These are phyloP conservation scores for Erythrophleum ivorense DNA, from an alignment of 331 rosid species.

Conservation along the genomic window DNA sequence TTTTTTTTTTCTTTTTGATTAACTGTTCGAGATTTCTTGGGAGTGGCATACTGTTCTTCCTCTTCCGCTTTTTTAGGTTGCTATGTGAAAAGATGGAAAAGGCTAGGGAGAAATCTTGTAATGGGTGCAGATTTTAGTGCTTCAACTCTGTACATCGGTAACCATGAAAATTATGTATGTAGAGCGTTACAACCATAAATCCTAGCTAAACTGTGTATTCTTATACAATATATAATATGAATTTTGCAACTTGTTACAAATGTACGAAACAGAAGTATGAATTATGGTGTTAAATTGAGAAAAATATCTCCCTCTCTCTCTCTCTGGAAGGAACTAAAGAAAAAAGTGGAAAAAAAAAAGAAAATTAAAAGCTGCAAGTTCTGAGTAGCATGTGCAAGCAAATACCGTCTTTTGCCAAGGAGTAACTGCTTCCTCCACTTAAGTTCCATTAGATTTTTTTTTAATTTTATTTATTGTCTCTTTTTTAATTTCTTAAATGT, in stretches of 20 bases:
- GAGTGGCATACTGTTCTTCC: neutral
- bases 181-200: neutral
- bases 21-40: neutral
- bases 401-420: neutral
- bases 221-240: neutral
- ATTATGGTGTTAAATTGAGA: neutral
- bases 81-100: neutral
- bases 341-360: neutral
- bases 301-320: neutral
- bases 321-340: neutral
- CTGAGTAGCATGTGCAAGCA: neutral
- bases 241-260: neutral
- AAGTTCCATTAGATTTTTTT: neutral
- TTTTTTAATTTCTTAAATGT: too few species aligned
- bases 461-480: too few species aligned
- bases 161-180: neutral
- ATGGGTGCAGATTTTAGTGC: conserved; percentile 1
- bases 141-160: neutral
- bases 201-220: neutral
- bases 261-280: neutral
- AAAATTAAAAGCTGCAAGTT: too few species aligned
- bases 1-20: neutral
- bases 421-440: neutral
- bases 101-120: neutral
- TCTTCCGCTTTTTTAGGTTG: neutral